Evolutionary conservation across 2,329 filamentous ascomycete genomes (phyloP).

Genomic region (Pestalotiopsis fici): DNA sequence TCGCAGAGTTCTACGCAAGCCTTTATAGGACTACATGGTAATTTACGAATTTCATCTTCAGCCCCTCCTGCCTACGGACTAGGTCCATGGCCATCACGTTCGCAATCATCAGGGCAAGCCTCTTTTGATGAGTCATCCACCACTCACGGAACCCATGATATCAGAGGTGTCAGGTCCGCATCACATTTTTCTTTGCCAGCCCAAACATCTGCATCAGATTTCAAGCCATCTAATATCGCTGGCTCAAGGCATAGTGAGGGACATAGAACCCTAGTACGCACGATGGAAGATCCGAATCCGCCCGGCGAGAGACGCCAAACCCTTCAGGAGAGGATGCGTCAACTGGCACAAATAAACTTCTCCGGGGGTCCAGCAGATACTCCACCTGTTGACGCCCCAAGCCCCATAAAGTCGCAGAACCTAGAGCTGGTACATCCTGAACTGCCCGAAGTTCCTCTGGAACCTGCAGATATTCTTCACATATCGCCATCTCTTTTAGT

Average conservation of each 20-base stretch:
- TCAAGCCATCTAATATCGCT: not conserved
- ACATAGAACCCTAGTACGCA: not conserved
- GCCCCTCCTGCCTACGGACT: conserved; percentile 11
- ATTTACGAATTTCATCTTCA: conserved; percentile 23
- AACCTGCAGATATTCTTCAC: conserved; percentile 10
- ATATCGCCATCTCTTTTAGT: conserved; percentile 15
- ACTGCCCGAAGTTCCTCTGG: not conserved
- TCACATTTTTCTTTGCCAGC: not conserved
- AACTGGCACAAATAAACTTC: conserved; percentile 21
- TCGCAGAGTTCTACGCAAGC: conserved; percentile 24
- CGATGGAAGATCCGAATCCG: conserved; percentile 10
- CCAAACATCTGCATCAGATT: not conserved
- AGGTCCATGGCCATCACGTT: conserved; percentile 4
- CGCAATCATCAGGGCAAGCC: not conserved
- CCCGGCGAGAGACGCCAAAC: conserved; percentile 15
- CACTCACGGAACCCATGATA: not conserved
- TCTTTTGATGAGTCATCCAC: conserved; percentile 7
- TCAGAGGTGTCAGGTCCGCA: not conserved
- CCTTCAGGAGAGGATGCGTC: conserved; percentile 24
- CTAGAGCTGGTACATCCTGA: not conserved
- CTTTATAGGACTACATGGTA: conserved; percentile 24
- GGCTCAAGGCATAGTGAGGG: not conserved
- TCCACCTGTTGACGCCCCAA: not conserved
- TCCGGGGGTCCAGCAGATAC: conserved; percentile 1
- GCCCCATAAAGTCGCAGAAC: not conserved